Evolutionary conservation across 768 basidiomycete species (phyloP).

Genomic region (Galerina marginata): DNA sequence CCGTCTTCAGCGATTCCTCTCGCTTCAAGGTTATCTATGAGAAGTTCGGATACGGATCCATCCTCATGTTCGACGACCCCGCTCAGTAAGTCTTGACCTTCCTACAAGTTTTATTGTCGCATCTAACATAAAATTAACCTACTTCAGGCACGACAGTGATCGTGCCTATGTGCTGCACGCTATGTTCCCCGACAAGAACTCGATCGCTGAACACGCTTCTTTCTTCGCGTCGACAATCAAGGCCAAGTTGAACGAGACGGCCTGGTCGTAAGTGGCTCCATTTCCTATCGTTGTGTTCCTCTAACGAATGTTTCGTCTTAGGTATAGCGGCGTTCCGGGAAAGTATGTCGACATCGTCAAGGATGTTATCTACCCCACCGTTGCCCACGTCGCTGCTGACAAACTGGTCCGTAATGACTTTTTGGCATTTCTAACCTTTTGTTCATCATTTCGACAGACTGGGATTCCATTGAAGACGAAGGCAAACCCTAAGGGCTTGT

Average conservation of each 20-base stretch:
- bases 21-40: slow-evolving; percentile 44
- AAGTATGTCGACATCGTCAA: slow-evolving; percentile 51
- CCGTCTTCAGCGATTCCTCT: slow-evolving; percentile 31
- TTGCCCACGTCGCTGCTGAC: slow-evolving; percentile 44
- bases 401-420: slow-evolving; percentile 10
- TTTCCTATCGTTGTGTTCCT: too few species aligned
- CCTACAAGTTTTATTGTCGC: too few species aligned
- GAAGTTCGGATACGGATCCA: slow-evolving; percentile 45
- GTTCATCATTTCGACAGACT: slow-evolving; percentile 30
- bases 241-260: slow-evolving; percentile 34
- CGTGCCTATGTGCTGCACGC: slow-evolving; percentile 34
- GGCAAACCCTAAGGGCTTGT: slow-evolving; percentile 46
- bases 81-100: slow-evolving; percentile 26
- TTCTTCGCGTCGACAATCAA: slow-evolving; percentile 36
- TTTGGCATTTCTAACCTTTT: background rate
- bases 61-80: slow-evolving; percentile 44
- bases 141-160: slow-evolving; percentile 37
- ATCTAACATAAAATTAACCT: background rate
- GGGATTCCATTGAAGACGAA: slow-evolving; percentile 54
- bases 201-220: slow-evolving; percentile 30
- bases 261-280: slow-evolving; percentile 17
- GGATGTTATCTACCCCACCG: slow-evolving; percentile 52
- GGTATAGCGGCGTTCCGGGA: slow-evolving; percentile 37
- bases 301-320: slow-evolving; percentile 6
- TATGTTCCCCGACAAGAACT: slow-evolving; percentile 40